These are phyloP conservation scores for Podaxis rugospora DNA, from an alignment of 768 basidiomycete species.

Conservation along the genomic window DNA sequence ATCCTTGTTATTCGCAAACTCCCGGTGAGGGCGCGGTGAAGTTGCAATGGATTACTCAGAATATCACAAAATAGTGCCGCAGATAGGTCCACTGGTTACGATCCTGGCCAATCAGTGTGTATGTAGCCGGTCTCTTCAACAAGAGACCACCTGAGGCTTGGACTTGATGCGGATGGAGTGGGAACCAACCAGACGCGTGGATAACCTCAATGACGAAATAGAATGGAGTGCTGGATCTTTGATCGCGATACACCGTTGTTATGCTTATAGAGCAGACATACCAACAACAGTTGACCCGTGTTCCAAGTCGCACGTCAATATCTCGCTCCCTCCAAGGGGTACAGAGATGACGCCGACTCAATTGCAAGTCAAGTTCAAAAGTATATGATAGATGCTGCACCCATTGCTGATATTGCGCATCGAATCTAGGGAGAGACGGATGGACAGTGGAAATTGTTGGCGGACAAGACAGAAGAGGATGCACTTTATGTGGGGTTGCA, in stretches of 20 bases:
- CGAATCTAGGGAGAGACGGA: not conserved
- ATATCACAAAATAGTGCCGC: too few species aligned
- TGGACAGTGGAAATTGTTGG: not conserved
- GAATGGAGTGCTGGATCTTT: not conserved
- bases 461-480: not conserved
- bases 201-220: not conserved
- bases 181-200: not conserved
- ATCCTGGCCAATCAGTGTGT: not conserved
- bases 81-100: too few species aligned
- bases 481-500: too few species aligned
- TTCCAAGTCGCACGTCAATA: not conserved
- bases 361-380: not conserved
- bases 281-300: not conserved
- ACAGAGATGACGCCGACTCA: not conserved
- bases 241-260: too few species aligned
- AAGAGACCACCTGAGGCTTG: too few species aligned
- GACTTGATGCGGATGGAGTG: too few species aligned
- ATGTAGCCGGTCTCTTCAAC: not conserved
- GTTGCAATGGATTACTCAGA: too few species aligned
- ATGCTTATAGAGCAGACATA: too few species aligned
- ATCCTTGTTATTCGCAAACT: too few species aligned
- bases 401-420: not conserved
- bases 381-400: too few species aligned
- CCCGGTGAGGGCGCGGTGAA: too few species aligned
- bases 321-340: not conserved